These are phyloP conservation scores for Candida oleophila DNA, from an alignment of 805 yeast genomes.

Conservation along the genomic window DNA sequence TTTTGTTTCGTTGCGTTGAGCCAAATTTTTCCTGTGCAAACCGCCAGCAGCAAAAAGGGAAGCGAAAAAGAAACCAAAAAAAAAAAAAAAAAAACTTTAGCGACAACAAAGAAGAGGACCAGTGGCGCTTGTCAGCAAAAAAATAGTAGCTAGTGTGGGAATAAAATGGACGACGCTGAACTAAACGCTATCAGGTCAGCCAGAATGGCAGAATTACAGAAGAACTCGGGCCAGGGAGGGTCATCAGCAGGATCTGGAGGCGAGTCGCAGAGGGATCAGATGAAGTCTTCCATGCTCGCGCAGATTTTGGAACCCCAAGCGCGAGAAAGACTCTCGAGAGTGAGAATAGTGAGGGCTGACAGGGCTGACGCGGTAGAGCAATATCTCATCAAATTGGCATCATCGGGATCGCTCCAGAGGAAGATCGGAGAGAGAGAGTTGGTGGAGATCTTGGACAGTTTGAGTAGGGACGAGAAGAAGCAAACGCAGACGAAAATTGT, in stretches of 20 bases:
- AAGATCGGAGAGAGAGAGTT: slow-evolving; percentile 81
- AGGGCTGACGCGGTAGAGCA: slow-evolving; percentile 87
- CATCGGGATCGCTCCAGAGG: slow-evolving; percentile 71
- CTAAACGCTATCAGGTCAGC: slow-evolving; percentile 90
- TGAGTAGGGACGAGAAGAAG: slow-evolving; percentile 69
- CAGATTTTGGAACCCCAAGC: slow-evolving; percentile 82
- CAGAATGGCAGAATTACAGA: slow-evolving; percentile 80
- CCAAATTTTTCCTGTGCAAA: not conserved
- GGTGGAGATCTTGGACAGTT: slow-evolving; percentile 78
- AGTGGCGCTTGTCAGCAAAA: no score
- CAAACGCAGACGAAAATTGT: slow-evolving; percentile 66
- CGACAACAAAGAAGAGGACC: no score
- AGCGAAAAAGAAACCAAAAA: slow-evolving; percentile 3
- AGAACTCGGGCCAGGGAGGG: slow-evolving; percentile 39
- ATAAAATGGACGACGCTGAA: slow-evolving; percentile 78
- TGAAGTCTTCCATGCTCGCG: slow-evolving; percentile 46
- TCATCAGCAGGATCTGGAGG: slow-evolving; percentile 7
- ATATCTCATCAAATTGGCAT: slow-evolving; percentile 67
- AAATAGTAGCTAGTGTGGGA: not conserved
- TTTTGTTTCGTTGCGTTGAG: not conserved
- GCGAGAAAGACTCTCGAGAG: slow-evolving; percentile 82
- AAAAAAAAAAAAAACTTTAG: not conserved
- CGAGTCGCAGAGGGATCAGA: slow-evolving; percentile 32
- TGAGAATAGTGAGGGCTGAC: slow-evolving; percentile 86
- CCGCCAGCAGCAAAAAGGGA: not conserved